Percentiles rank a stretch among this genome's conserved stretches.
These are phyloP conservation scores for Pythium aphanidermatum DNA, from an alignment of 352 stramenopile genomes.

Conservation along the genomic window DNA sequence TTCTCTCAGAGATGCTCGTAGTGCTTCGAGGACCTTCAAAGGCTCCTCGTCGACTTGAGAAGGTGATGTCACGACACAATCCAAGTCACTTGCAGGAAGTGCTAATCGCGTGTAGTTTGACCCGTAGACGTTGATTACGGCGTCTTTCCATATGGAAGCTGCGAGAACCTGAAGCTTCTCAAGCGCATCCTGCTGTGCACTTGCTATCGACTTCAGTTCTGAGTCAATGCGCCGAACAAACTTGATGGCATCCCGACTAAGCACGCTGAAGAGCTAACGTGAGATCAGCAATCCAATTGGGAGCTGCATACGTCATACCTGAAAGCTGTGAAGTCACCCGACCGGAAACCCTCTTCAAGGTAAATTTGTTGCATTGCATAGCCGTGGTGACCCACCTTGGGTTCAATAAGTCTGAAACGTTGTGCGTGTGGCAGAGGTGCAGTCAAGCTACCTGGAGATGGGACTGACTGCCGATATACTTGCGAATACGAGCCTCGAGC, in stretches of 20 bases:
- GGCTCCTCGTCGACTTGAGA: conserved; percentile 71
- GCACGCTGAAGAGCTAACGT: conserved; percentile 1
- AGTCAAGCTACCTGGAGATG: too few relatives aligned
- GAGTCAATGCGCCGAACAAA: conserved; percentile 50
- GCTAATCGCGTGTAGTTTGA: conserved; percentile 95
- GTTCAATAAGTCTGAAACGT: neutral
- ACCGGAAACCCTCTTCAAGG: neutral
- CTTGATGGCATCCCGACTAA: conserved; percentile 45
- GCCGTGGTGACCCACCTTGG: conserved; percentile 4
- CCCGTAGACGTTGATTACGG: conserved; percentile 93
- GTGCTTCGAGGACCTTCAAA: conserved; percentile 84
- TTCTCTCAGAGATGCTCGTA: conserved; percentile 77
- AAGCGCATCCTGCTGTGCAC: conserved; percentile 31
- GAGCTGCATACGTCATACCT: conserved; percentile 4
- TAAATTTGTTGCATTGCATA: conserved; percentile 11
- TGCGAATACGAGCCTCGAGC: too few relatives aligned
- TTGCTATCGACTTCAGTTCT: conserved; percentile 29
- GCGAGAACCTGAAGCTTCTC: conserved; percentile 9
- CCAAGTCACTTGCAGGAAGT: conserved; percentile 94
- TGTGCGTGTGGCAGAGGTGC: too few relatives aligned
- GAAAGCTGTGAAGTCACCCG: conserved; percentile 6
- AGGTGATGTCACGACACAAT: conserved; percentile 92
- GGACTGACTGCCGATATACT: too few relatives aligned
- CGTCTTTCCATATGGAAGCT: conserved; percentile 74
- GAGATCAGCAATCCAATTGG: neutral